Conservation (phyloP, 164 flowering plant species). For the Kalanchoe fedtschenkoi region DNA sequence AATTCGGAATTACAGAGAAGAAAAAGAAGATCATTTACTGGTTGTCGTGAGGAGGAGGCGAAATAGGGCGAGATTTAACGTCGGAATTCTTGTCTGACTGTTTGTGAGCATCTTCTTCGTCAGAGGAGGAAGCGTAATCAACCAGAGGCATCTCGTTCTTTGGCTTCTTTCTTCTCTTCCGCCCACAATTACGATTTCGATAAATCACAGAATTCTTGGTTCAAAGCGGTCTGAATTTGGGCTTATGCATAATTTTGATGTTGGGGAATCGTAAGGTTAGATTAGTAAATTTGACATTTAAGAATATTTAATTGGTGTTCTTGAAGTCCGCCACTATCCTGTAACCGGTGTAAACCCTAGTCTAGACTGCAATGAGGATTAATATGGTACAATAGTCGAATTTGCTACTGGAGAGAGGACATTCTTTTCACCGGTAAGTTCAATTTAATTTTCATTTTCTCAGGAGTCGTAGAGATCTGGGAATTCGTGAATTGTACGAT, state of each 20-base stretch:
- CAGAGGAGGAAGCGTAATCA: conserved; percentile 54
- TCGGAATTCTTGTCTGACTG: conserved; percentile 5
- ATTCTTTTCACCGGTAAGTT: not conserved
- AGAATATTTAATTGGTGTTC: too few species aligned
- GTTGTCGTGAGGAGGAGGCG: conserved; percentile 12
- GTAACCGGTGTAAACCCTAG: too few species aligned
- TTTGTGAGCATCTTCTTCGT: conserved; percentile 11
- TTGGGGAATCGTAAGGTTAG: too few species aligned
- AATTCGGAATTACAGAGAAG: not conserved
- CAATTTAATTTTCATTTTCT: not conserved
- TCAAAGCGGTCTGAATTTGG: too few species aligned
- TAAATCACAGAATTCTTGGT: too few species aligned
- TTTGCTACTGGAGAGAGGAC: not conserved
- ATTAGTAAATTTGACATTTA: too few species aligned
- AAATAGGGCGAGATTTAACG: conserved; percentile 5
- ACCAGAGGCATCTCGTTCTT: conserved; percentile 44
- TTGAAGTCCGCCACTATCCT: too few species aligned
- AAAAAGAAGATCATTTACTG: conserved; percentile 15
- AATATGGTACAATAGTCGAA: not conserved
- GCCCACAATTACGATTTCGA: not conserved
- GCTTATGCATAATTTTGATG: too few species aligned
- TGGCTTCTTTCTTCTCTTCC: not conserved
- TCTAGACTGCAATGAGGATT: too few species aligned
- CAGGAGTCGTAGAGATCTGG: not conserved
- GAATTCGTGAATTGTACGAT: not conserved